A percentile compares a stretch with the other conserved stretches of the same genome.
These are phyloP conservation scores for Colletotrichum liriopes DNA, from an alignment of 2,329 filamentous ascomycete species.

Conservation along the genomic window DNA sequence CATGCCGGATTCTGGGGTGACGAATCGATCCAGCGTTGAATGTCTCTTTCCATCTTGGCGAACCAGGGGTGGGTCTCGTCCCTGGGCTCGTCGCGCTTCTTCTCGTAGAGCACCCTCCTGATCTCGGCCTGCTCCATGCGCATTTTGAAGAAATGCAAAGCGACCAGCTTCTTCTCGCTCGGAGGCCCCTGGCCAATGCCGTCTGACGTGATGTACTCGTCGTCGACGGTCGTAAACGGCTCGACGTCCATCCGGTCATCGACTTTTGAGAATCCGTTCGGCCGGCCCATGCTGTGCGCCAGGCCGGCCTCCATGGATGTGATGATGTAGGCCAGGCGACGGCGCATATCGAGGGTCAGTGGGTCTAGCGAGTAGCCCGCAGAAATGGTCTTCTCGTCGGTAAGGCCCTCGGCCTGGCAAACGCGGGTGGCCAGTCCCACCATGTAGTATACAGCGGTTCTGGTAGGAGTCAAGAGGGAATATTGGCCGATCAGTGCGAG, in stretches of 20 bases:
- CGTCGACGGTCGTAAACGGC: conserved; percentile 87
- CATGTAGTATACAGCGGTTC: conserved; percentile 94
- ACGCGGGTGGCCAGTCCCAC: conserved; percentile 90
- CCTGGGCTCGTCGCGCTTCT: conserved; percentile 82
- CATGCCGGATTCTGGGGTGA: conserved; percentile 80
- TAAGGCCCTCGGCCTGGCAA: conserved; percentile 89
- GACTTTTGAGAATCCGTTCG: conserved; percentile 86
- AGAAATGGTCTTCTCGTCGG: conserved; percentile 89
- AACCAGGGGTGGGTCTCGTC: conserved; percentile 93
- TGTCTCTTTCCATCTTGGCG: conserved; percentile 80
- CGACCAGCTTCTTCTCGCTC: conserved; percentile 87
- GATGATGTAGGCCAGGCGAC: conserved; percentile 90
- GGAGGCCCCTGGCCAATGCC: conserved; percentile 81
- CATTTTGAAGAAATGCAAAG: conserved; percentile 96
- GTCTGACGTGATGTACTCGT: conserved; percentile 84
- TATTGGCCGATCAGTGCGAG: conserved; percentile 91
- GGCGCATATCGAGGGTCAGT: conserved; percentile 89
- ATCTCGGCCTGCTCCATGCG: conserved; percentile 90
- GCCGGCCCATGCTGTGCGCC: conserved; percentile 88
- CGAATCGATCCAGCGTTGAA: conserved; percentile 84
- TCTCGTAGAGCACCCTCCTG: conserved; percentile 86
- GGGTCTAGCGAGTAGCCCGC: conserved; percentile 76
- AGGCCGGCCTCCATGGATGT: conserved; percentile 91
- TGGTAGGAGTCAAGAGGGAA: conserved; percentile 90
- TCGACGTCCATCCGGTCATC: conserved; percentile 88